phyloP scores from a whole-genome alignment of 2,329 filamentous ascomycete genomes.

The Ophiostoma triangulosporum region DNA sequence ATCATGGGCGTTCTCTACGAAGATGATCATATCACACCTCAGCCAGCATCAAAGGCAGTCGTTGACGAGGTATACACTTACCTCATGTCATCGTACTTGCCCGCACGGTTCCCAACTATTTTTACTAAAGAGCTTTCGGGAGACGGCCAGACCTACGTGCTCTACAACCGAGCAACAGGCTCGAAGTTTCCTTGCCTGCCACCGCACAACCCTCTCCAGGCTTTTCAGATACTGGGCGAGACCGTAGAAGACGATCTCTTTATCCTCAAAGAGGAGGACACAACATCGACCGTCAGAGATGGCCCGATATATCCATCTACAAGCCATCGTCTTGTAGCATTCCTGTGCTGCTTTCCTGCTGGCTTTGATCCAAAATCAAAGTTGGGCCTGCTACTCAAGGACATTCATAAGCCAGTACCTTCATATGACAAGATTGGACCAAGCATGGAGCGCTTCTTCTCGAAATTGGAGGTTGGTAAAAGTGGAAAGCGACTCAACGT shows the following conservation, averaged over 20 bases:
- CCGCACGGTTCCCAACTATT: constrained; percentile 19
- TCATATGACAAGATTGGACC: constrained; percentile 38
- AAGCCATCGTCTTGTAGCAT: constrained; percentile 30
- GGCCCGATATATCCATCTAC: constrained; percentile 3
- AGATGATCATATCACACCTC: constrained; percentile 4
- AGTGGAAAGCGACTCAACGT: constrained; percentile 38
- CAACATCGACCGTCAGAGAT: constrained; percentile 15
- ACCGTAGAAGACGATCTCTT: constrained; percentile 44
- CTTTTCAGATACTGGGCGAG: constrained; percentile 19
- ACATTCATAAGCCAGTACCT: constrained; percentile 40
- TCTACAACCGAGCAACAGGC: constrained; percentile 27
- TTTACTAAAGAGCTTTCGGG: constrained; percentile 26
- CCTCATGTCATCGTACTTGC: constrained; percentile 6
- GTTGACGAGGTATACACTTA: constrained; percentile 18
- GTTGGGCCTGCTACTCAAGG: constrained; percentile 32
- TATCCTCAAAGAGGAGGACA: constrained; percentile 26
- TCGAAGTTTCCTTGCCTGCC: constrained; percentile 18
- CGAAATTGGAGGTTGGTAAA: constrained; percentile 32
- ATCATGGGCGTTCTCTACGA: constrained; percentile 29
- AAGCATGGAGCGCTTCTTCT: constrained; percentile 43
- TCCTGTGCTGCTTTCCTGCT: constrained; percentile 37
- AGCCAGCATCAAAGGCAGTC: constrained; percentile 22
- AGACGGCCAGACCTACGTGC: constrained; percentile 16
- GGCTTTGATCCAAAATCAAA: constrained; percentile 39
- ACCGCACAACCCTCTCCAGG: constrained; percentile 18